phyloP scores from a whole-genome alignment of 495 filamentous ascomycete species.

The Trichocladium antarcticum region DNA sequence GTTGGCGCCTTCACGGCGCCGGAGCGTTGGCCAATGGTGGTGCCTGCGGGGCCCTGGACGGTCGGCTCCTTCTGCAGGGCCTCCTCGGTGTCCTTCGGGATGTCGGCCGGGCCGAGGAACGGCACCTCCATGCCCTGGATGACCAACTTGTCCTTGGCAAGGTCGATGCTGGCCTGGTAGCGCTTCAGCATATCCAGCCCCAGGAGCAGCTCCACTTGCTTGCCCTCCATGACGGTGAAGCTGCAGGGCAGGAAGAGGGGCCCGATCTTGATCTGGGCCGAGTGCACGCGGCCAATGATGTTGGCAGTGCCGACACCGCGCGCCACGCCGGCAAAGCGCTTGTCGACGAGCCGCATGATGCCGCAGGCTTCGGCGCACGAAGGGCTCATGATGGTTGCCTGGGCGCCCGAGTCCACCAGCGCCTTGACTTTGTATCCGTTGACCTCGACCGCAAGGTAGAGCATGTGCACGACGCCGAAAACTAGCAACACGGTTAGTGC shows the following conservation, averaged over 20 bases:
- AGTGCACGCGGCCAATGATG: constrained; percentile 90
- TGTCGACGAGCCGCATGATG: constrained; percentile 95
- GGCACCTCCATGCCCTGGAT: constrained; percentile 80
- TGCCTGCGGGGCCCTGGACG: constrained; percentile 75
- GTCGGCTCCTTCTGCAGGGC: constrained; percentile 67
- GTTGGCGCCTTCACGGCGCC: constrained; percentile 67
- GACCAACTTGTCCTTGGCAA: constrained; percentile 63
- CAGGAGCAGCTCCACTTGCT: constrained; percentile 87
- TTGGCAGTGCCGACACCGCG: constrained; percentile 87
- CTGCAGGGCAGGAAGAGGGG: constrained; percentile 77
- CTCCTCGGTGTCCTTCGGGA: constrained; percentile 68
- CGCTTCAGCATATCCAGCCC: constrained; percentile 94
- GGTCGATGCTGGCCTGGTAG: constrained; percentile 85
- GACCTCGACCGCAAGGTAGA: constrained; percentile 93
- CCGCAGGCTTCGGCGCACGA: constrained; percentile 79
- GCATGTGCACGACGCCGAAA: constrained; percentile 85
- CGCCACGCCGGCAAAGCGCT: constrained; percentile 80
- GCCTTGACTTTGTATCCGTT: constrained; percentile 88
- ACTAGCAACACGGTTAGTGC: constrained; percentile 39
- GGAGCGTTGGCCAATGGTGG: constrained; percentile 71
- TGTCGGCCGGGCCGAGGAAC: constrained; percentile 87
- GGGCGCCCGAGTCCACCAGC: constrained; percentile 93
- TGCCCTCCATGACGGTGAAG: constrained; percentile 99
- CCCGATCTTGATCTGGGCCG: constrained; percentile 87
- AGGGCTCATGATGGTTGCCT: constrained; percentile 98